phyloP scores from a whole-genome alignment of 441 rosid genomes.

The Breynia disticha region DNA sequence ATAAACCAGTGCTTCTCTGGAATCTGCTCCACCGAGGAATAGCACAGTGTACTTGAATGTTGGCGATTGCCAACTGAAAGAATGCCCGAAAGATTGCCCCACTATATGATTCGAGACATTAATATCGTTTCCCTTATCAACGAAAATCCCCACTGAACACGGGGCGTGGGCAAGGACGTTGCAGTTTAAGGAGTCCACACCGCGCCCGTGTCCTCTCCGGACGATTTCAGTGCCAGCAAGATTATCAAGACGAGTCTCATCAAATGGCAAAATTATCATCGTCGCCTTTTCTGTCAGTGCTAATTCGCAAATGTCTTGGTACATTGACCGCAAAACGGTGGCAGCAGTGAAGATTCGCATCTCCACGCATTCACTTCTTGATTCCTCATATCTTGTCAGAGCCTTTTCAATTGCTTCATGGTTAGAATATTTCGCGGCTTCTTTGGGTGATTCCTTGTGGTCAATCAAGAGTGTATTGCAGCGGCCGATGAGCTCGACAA shows the following conservation, averaged over 20 bases:
- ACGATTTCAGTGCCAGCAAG: constrained; percentile 20
- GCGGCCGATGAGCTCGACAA: constrained; percentile 46
- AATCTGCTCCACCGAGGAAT: constrained; percentile 67
- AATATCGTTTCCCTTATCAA: constrained; percentile 34
- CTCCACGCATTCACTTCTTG: constrained; percentile 23
- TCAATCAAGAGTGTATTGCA: constrained; percentile 42
- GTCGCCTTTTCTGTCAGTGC: constrained; percentile 39
- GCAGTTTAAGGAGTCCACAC: constrained; percentile 22
- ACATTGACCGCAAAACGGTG: constrained; percentile 48
- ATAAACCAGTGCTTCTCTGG: constrained; percentile 53
- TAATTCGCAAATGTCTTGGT: constrained; percentile 57
- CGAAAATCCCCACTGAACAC: constrained; percentile 57
- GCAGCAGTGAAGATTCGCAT: constrained; percentile 37
- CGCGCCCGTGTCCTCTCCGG: neutral
- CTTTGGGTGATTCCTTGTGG: constrained; percentile 21
- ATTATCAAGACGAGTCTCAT: constrained; percentile 18
- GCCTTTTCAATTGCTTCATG: constrained; percentile 33
- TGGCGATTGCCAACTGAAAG: neutral
- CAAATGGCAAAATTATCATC: constrained; percentile 51
- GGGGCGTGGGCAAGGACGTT: constrained; percentile 51
- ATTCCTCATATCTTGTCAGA: constrained; percentile 32
- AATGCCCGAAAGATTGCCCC: constrained; percentile 1
- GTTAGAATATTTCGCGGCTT: constrained; percentile 11
- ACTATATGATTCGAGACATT: constrained; percentile 21
- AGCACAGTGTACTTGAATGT: constrained; percentile 29